Evolutionary conservation across 2,329 filamentous ascomycete genomes (phyloP), one percentile per base, ranked within the genome.

Genomic region (Exophiala phaeomuriformis): DNA sequence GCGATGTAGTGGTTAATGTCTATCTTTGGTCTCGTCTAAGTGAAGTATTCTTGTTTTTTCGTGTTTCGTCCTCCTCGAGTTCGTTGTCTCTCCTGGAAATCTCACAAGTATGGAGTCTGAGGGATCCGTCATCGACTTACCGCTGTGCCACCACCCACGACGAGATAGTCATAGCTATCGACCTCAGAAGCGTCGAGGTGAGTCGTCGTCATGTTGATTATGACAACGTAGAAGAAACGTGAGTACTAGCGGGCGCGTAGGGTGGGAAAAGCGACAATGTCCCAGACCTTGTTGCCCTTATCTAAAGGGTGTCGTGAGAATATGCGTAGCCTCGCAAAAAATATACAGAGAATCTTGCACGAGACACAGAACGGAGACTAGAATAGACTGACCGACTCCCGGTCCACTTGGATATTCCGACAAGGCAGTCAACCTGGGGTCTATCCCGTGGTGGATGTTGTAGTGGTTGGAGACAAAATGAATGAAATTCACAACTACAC

Each of bases 101-200:
- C 19, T 10, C 30, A 27, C n/a, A 37, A 1, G 35, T 6, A 41
- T 41, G 2, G 10, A 12, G 19, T n/a, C 19, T 27, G 39, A 12
- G 19, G 19, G 19, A 19, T 19, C n/a, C 10, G 6, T 27, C 7
- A 10, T 9, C 29, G 28, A 53, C 56, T 57, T 47, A 59, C 57
- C 39, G 88, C 88, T 47, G 88, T 93, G 66, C 88, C 88, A 59
- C 88, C 88, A 60, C 88, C 88, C 47, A 93, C 85, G 63, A 93
- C 82, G 69, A 93, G 79, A 75, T 90, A 93, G 78, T 93, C 88
- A 72, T 83, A 93, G 73, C 76, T 77, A 71, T 83, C 76, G 65
- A 77, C 77, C 62, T 85, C 82, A 66, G 78, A 73, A 59, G 79
- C 69, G 45, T 85, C 77, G 60, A 90, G 77, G 53, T 82, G 74